Evolutionary conservation across 805 yeast genomes (phyloP).

Genomic region (Ascoidea tarda): DNA sequence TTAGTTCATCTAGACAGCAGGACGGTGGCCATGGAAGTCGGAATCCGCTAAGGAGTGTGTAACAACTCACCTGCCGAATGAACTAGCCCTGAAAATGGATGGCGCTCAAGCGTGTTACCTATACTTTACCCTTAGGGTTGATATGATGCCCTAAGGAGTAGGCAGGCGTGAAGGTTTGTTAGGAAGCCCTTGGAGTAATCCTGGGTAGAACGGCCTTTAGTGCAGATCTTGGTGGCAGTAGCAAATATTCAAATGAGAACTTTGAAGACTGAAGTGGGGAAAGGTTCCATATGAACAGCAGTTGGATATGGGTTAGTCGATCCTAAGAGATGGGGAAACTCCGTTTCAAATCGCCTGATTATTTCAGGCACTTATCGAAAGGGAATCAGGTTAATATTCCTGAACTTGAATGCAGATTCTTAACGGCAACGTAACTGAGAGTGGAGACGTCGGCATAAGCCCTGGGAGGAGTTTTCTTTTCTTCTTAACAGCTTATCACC

Average conservation of each 20-base stretch:
- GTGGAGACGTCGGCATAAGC: constrained; percentile 28
- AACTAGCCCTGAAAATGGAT: constrained; percentile 29
- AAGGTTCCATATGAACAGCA: constrained; percentile 28
- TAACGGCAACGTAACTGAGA: constrained; percentile 27
- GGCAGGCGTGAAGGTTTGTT: constrained; percentile 29
- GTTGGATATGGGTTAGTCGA: constrained; percentile 29
- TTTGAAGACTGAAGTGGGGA: constrained; percentile 29
- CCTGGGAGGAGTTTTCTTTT: constrained; percentile 30
- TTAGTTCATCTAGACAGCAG: constrained; percentile 31
- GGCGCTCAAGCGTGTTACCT: constrained; percentile 27
- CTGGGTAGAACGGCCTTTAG: constrained; percentile 27
- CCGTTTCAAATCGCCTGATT: constrained; percentile 23
- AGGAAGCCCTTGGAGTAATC: constrained; percentile 26
- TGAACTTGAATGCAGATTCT: constrained; percentile 28
- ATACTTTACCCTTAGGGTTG: constrained; percentile 25
- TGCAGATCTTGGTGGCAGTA: constrained; percentile 29
- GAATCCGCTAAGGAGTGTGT: constrained; percentile 43
- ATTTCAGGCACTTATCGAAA: constrained; percentile 24
- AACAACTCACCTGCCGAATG: constrained; percentile 39
- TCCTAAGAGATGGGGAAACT: constrained; percentile 27
- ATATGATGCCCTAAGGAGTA: constrained; percentile 24
- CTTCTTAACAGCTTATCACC: constrained; percentile 27
- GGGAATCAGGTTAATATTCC: constrained; percentile 30
- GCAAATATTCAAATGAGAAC: constrained; percentile 27
- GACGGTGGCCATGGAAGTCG: constrained; percentile 40